Evolutionary conservation across 805 yeast genomes (phyloP), one percentile per base, ranked within the genome.

Genomic region (Ogataea philodendri): DNA sequence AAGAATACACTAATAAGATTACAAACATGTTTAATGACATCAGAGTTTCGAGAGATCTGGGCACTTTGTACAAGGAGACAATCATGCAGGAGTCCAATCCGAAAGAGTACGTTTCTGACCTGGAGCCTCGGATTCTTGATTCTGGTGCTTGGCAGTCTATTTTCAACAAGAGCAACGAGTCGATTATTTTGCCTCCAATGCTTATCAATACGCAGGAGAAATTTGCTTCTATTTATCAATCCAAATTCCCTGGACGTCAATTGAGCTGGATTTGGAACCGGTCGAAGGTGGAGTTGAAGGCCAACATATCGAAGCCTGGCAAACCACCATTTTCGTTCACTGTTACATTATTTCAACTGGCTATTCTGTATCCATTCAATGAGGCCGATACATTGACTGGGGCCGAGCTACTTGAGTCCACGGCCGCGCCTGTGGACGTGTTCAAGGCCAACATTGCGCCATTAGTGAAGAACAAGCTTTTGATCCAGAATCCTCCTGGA

Each of bases 11-110:
- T 1, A 81, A 86, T 36, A 90, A 89, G 60, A 84, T 93, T 60
- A 84, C 95, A 15, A 85, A 88, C 51, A 93, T 93, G 99, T 89
- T 93, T 60, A 84, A 83, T 57, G 98, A 93, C 63, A 86, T 93
- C 69, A 76, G 83, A 50, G 75, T 90, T 3, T 85, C 96, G 0
- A 77, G 76, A 43, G 90, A 86, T 37, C 69, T 93, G 55, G 84
- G 79, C 50, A 45, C 55, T n/a, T 27, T 44, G 22, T 59, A 56
- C 39, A 52, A 55, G 35, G 61, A 57, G 14, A 29, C 48, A 3
- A 38, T 55, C 13, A 17, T 37, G 20, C 41, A 34, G 14, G 47
- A 49, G 9, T 17, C 29, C 2, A 35, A 39, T 21, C 32, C 51
- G 3, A 52, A 52, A 30, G 46, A 44, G 4, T 52, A 34, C 35